Percentiles rank a stretch among this genome's conserved stretches.
Evolutionary conservation across 1,284 basidiomycete species (phyloP).

Genomic region (Trichosporon sp.): DNA sequence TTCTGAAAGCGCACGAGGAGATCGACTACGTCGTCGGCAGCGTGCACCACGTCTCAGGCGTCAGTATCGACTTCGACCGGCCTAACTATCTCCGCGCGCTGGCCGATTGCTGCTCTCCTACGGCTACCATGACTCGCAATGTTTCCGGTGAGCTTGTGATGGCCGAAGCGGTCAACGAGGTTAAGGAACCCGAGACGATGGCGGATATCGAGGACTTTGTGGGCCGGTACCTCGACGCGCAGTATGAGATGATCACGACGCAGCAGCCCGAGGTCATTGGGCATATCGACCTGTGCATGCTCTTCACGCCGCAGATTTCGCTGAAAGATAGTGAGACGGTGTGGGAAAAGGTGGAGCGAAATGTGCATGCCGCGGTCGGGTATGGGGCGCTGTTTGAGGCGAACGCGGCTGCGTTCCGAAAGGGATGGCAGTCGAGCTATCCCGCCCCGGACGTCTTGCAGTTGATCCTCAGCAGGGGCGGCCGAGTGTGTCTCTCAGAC

Average conservation of each 20-base stretch:
- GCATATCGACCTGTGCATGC: slow-evolving; percentile 86
- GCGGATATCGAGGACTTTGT: slow-evolving; percentile 58
- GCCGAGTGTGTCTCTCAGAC: slow-evolving; percentile 84
- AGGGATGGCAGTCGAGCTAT: slow-evolving; percentile 84
- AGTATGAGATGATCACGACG: slow-evolving; percentile 71
- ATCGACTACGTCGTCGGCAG: slow-evolving; percentile 93
- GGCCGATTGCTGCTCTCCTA: background rate
- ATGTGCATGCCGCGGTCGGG: slow-evolving; percentile 69
- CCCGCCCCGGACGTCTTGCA: slow-evolving; percentile 77
- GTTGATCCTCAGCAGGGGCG: slow-evolving; percentile 69
- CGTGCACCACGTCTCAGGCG: slow-evolving; percentile 83
- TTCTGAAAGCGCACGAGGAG: slow-evolving; percentile 61
- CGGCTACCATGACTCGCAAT: slow-evolving; percentile 7
- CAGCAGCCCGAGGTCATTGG: slow-evolving; percentile 88
- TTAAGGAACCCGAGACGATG: slow-evolving; percentile 22
- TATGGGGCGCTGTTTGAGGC: slow-evolving; percentile 94
- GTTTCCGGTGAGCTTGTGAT: slow-evolving; percentile 52
- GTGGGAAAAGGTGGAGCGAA: slow-evolving; percentile 71
- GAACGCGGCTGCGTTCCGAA: slow-evolving; percentile 89
- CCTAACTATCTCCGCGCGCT: slow-evolving; percentile 46
- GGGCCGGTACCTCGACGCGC: slow-evolving; percentile 76
- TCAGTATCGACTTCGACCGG: slow-evolving; percentile 91
- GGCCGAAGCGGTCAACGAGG: slow-evolving; percentile 27
- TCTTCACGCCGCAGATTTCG: slow-evolving; percentile 68
- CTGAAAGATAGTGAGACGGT: slow-evolving; percentile 61